Percentiles rank a stretch among this genome's conserved stretches.
phyloP scores from a whole-genome alignment of 2,329 filamentous ascomycete species.

The Paraconiothyrium brasiliense region DNA sequence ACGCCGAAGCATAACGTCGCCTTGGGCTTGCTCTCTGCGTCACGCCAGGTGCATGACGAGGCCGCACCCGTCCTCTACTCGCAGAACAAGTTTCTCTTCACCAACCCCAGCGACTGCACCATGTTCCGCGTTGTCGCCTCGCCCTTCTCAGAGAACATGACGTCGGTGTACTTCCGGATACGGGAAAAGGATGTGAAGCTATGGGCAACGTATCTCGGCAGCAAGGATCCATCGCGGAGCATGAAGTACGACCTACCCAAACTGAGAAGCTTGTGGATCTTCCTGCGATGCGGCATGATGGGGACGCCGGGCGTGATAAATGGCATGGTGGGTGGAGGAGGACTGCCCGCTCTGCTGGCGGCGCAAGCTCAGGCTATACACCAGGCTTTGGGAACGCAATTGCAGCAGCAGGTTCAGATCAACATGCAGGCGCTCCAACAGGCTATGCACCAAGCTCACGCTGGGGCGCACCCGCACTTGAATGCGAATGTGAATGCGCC shows the following conservation, averaged over 20 bases:
- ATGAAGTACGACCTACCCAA: conserved; percentile 46
- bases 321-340: conserved; percentile 17
- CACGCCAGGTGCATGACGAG: conserved; percentile 44
- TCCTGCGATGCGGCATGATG: conserved; percentile 39
- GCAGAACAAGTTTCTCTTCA: conserved; percentile 50
- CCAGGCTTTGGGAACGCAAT: conserved; percentile 33
- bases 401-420: conserved; percentile 39
- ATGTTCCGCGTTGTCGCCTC: conserved; percentile 50
- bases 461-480: conserved; percentile 12
- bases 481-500: conserved; percentile 5
- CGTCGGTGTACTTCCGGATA: conserved; percentile 46
- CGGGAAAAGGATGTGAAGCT: conserved; percentile 48
- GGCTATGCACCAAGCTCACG: conserved; percentile 16
- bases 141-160: conserved; percentile 37
- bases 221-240: conserved; percentile 38
- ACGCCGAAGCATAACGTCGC: conserved; percentile 33
- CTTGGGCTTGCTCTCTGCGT: conserved; percentile 39
- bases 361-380: conserved; percentile 38
- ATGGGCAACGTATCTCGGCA: conserved; percentile 50
- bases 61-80: conserved; percentile 47
- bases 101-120: conserved; percentile 51
- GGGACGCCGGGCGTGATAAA: conserved; percentile 24
- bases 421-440: conserved; percentile 21
- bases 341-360: conserved; percentile 26
- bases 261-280: conserved; percentile 48